Conservation (phyloP, 1,284 basidiomycete genomes). For the Kwoniella shivajii region DNA sequence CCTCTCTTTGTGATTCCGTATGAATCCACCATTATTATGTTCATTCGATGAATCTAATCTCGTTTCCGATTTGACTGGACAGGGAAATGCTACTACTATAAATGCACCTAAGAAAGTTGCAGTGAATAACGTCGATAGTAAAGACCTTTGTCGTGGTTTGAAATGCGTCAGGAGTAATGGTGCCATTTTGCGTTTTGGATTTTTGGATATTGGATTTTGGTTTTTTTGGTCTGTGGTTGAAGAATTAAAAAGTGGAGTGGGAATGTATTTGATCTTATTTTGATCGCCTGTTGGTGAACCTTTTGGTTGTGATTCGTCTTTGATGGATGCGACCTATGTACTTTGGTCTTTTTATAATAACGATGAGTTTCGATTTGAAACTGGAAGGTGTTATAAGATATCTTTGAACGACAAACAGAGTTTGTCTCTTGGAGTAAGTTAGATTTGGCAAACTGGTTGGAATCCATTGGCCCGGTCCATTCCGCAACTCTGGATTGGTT, state of each 20-base stretch:
- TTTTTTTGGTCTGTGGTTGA: background rate
- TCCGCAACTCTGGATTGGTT: no score
- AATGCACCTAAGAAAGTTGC: slow-evolving; percentile 53
- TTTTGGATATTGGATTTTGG: background rate
- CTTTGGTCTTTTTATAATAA: no score
- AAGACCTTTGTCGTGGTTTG: slow-evolving; percentile 49
- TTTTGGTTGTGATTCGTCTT: no score
- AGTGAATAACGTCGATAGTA: slow-evolving; percentile 54
- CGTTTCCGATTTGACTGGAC: slow-evolving; percentile 39
- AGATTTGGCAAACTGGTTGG: no score
- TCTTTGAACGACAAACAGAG: no score
- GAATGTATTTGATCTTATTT: background rate
- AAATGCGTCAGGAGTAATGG: slow-evolving; percentile 53
- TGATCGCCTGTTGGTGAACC: no score
- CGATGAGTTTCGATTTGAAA: no score
- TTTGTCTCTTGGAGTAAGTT: no score
- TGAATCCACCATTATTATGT: background rate
- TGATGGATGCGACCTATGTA: no score
- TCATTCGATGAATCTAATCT: slow-evolving; percentile 9
- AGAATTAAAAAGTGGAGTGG: background rate
- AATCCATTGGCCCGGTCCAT: no score
- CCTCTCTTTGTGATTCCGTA: slow-evolving; percentile 4
- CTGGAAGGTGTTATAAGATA: no score
- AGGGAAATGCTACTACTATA: slow-evolving; percentile 53
- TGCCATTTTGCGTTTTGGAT: slow-evolving; percentile 39